Evolutionary conservation across 2,329 filamentous ascomycete species (phyloP), one percentile per base, ranked within the genome.

Genomic region (Talaromyces sp.): DNA sequence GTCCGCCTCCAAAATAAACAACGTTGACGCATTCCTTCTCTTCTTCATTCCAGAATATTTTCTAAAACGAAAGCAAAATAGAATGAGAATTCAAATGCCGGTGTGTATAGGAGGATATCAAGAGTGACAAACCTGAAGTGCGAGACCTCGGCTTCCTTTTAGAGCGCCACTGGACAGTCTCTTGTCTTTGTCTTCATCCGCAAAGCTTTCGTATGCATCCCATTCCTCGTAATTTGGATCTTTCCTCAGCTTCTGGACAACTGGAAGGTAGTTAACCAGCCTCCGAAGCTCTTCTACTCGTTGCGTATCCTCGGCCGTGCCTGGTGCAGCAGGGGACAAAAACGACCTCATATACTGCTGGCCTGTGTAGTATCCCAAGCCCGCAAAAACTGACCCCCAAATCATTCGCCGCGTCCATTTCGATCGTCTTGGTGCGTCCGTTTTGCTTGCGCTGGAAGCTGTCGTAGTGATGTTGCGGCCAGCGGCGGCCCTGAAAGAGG

Each of bases 1-100:
- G 70, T 1, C 80, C 84, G n/a, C 79, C 73, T 7, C 90, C 90
- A 59, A 92, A 81, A 78, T 82, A 89, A 4, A 92, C 78, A n/a
- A 92, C 80, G 56, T 81, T 83, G 11, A 88, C 76, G 36, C 86
- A 72, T 67, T 85, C 84, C 65, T 85, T 81, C 7, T 85, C 84
- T 32, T 73, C 72, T 3, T 77, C 69, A 70, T 90, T 85, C 79
- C 82, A 85, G 70, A 90, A 92, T 1, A 89, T 75, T 67, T 84
- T 81, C 78, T 91, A 84, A 15, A 55, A 4, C 3, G 25, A n/a
- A 52, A 15, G 30, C n/a, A 25, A 47, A 54, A 33, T 10, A n/a
- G 13, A 52, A 5, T 8, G n/a, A 32, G 39, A 17, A 58, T 25
- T 13, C 28, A 22, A 11, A 39, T 5, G 47, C 25, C 49, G 17